These are phyloP conservation scores for Scheffersomyces cryptocercus DNA, from an alignment of 1,139 yeast species.

Conservation along the genomic window DNA sequence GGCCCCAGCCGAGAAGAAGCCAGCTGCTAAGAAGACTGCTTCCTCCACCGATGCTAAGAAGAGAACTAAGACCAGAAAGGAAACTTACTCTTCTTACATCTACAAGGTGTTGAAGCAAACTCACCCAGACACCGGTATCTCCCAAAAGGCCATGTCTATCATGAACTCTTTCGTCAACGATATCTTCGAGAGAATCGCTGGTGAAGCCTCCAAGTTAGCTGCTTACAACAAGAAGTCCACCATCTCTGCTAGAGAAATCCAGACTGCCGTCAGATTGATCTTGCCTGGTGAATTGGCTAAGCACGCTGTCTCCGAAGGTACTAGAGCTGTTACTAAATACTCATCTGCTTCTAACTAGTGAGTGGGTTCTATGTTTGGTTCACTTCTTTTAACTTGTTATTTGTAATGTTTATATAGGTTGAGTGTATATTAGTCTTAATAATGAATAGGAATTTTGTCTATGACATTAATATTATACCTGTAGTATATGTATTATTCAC, in stretches of 20 bases:
- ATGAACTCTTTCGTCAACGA: slow-evolving; percentile 99
- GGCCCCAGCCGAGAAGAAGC: slow-evolving; percentile 98
- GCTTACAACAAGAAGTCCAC: slow-evolving; percentile 99
- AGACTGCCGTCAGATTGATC: slow-evolving; percentile 98
- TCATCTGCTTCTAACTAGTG: slow-evolving; percentile 71
- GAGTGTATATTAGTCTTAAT: slow-evolving; percentile 17
- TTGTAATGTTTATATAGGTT: slow-evolving; percentile 3
- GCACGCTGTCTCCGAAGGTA: slow-evolving; percentile 99
- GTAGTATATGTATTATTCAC: no score
- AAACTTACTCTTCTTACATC: slow-evolving; percentile 97
- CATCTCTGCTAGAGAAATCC: slow-evolving; percentile 98
- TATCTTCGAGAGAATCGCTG: slow-evolving; percentile 91
- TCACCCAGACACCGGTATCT: slow-evolving; percentile 99
- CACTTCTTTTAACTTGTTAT: slow-evolving; percentile 8
- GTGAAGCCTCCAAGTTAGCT: slow-evolving; percentile 99
- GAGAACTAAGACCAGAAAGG: slow-evolving; percentile 98
- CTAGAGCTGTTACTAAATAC: slow-evolving; percentile 99
- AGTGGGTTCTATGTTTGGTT: slow-evolving; percentile 11
- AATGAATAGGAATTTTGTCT: not conserved
- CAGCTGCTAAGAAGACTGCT: slow-evolving; percentile 93
- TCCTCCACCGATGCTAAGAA: slow-evolving; percentile 74
- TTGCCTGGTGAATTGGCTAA: slow-evolving; percentile 99
- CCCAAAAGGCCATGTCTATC: slow-evolving; percentile 98
- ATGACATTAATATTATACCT: no score
- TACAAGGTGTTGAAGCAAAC: slow-evolving; percentile 99